These are phyloP conservation scores for Penicillium hordei DNA, from an alignment of 2,329 filamentous ascomycete species.

Conservation along the genomic window DNA sequence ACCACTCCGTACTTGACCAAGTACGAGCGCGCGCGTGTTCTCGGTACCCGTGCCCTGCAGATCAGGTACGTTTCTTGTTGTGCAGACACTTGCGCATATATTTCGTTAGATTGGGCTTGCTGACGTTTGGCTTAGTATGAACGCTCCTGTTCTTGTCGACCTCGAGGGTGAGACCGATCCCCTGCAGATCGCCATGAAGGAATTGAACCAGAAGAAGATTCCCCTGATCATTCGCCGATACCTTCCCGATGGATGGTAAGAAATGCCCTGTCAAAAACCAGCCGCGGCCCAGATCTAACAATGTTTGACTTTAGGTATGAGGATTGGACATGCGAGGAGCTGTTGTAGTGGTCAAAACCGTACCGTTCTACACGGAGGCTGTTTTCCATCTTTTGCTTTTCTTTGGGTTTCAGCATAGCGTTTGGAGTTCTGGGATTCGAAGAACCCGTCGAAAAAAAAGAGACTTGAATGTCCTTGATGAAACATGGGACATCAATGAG, in stretches of 20 bases:
- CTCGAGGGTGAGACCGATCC: conserved; percentile 97
- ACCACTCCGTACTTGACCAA: conserved; percentile 99
- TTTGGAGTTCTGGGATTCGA: conserved; percentile 41
- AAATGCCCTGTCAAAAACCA: conserved; percentile 23
- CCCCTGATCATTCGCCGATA: conserved; percentile 92
- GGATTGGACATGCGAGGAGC: conserved; percentile 98
- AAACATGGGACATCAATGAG: conserved; percentile 15
- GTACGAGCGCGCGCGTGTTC: conserved; percentile 90
- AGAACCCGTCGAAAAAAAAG: conserved; percentile 24
- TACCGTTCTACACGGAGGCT: conserved; percentile 18
- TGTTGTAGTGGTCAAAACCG: conserved; percentile 54
- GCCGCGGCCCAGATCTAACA: conserved; percentile 12
- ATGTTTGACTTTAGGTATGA: conserved; percentile 68
- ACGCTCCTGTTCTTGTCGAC: conserved; percentile 93
- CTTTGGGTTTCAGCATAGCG: conserved; percentile 40
- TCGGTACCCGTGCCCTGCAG: conserved; percentile 90
- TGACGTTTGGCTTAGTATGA: conserved; percentile 66
- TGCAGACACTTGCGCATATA: conserved; percentile 85
- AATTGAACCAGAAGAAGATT: conserved; percentile 97
- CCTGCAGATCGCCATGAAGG: conserved; percentile 94
- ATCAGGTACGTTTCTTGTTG: conserved; percentile 68
- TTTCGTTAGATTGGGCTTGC: conserved; percentile 11
- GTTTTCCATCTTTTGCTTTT: conserved; percentile 22
- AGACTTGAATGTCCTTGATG: conserved; percentile 15
- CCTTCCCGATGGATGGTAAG: conserved; percentile 92